Evolutionary conservation across 805 yeast genomes (phyloP), one percentile per base, ranked within the genome.

Genomic region (Candida jianshihensis): DNA sequence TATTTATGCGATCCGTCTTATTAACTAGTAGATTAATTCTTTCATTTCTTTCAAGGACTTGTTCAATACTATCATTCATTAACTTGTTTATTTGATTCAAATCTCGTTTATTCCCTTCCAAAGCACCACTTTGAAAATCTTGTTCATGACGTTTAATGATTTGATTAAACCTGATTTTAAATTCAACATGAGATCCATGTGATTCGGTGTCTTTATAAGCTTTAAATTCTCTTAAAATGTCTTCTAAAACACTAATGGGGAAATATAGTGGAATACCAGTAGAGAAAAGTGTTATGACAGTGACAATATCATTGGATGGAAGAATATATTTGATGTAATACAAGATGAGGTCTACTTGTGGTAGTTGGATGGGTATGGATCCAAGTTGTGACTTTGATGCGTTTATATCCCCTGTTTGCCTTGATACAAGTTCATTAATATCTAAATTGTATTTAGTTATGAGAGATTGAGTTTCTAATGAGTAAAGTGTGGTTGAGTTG

Each of bases 1-100:
- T 60, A 34, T 73, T 76, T 34, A 78, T 61, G 25, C 74, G 57
- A 45, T 74, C 78, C 1, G 85, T 78, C 50, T 78, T 80, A 48
- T 73, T 77, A 17, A 78, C 79, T 43, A 78, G 58, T 12, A 66
- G 48, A 43, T 66, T 64, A 34, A 78, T 70, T 41, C 75, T 68
- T 44, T 78, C 84, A 6, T 82, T 82, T 38, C 85, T 59, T 37
- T 68, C 70, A 45, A 78, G 53, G 2, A 78, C 64, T 47, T 71
- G 74, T 44, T 73, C 79, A 37, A 78, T 74, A 44, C 78, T 78
- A 35, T 75, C 78, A 44, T 73, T 69, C 78, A 78, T 70, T 33
- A 78, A 53, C 27, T 64, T 66, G 37, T 76, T 63, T 6, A 78
- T 76, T 47, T 76, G 78, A 27, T 68, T 68, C 5, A 76, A 65